phyloP scores from a whole-genome alignment of 495 filamentous ascomycete genomes.

The Aspergillus ellipticus region DNA sequence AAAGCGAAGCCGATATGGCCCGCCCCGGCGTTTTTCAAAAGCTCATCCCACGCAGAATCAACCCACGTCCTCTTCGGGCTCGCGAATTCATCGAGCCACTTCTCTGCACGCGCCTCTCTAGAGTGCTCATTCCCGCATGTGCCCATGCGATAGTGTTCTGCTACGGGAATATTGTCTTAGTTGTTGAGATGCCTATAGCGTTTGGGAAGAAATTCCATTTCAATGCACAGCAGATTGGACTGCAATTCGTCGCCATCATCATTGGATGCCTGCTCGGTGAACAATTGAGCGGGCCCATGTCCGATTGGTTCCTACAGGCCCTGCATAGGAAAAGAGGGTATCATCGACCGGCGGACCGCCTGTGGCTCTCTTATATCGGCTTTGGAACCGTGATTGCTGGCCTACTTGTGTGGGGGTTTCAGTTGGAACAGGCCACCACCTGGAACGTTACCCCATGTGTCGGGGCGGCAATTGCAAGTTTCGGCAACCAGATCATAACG shows the following conservation, averaged over 20 bases:
- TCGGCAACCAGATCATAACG: constrained; percentile 34
- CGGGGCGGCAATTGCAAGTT: constrained; percentile 31
- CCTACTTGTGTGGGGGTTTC: constrained; percentile 28
- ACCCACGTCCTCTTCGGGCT: constrained; percentile 8
- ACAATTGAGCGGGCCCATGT: constrained; percentile 31
- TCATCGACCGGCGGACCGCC: constrained; percentile 24
- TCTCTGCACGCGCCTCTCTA: constrained; percentile 14
- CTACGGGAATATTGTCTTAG: constrained; percentile 28
- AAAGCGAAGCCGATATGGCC: background rate
- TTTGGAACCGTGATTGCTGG: constrained; percentile 24
- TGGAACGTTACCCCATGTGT: constrained; percentile 36
- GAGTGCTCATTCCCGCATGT: constrained; percentile 23
- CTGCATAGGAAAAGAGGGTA: constrained; percentile 13
- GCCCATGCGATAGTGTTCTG: constrained; percentile 31
- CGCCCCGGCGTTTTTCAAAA: constrained; percentile 9
- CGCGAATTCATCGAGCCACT: constrained; percentile 24
- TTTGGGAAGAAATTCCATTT: constrained; percentile 32
- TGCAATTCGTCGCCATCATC: constrained; percentile 36
- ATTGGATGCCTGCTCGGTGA: constrained; percentile 35
- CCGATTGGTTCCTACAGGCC: constrained; percentile 24
- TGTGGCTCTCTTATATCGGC: constrained; percentile 35
- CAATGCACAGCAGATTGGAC: constrained; percentile 30
- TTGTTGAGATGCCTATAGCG: constrained; percentile 31
- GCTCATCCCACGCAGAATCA: constrained; percentile 21
- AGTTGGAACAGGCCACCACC: constrained; percentile 21